Percentiles rank a stretch among this genome's conserved stretches.
Evolutionary conservation across 2,329 filamentous ascomycete genomes (phyloP).

Genomic region (Xylariaceae sp.): DNA sequence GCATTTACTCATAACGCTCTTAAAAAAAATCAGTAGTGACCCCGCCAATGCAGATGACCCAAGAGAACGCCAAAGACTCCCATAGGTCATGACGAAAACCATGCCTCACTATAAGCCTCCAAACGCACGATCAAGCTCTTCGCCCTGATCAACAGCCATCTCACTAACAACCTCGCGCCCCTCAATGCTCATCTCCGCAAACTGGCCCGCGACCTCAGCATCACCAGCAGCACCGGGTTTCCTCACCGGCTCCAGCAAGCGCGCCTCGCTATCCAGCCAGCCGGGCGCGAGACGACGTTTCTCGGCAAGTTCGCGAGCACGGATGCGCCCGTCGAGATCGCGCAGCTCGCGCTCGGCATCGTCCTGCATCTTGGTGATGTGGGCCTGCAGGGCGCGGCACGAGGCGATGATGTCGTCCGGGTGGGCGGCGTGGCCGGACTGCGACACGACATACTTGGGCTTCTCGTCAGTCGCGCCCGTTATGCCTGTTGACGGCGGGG

Average conservation of each 20-base stretch:
- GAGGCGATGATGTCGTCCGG: constrained; percentile 85
- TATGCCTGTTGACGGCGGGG: constrained; percentile 69
- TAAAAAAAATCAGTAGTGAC: too few species aligned
- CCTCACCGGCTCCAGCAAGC: constrained; percentile 72
- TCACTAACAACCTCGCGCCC: constrained; percentile 41
- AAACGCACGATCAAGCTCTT: constrained; percentile 65
- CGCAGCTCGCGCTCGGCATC: constrained; percentile 72
- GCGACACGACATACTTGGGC: constrained; percentile 77
- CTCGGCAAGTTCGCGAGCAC: constrained; percentile 74
- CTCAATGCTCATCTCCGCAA: constrained; percentile 41
- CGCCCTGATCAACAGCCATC: constrained; percentile 58
- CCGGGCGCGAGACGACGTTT: constrained; percentile 81
- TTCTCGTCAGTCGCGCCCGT: constrained; percentile 53
- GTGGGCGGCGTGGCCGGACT: constrained; percentile 81
- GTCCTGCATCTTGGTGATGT: constrained; percentile 72
- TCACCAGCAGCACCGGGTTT: constrained; percentile 34
- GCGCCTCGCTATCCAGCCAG: constrained; percentile 77
- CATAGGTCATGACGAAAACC: not conserved
- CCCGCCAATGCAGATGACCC: constrained; percentile 4
- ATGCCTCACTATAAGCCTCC: constrained; percentile 45
- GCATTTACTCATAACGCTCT: not conserved
- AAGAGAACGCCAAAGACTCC: not conserved
- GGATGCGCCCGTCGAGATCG: constrained; percentile 72
- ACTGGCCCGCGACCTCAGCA: constrained; percentile 32
- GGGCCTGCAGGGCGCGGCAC: constrained; percentile 77